Conservation (phyloP, 768 basidiomycete species). For the Rhodocollybia butyracea region DNA sequence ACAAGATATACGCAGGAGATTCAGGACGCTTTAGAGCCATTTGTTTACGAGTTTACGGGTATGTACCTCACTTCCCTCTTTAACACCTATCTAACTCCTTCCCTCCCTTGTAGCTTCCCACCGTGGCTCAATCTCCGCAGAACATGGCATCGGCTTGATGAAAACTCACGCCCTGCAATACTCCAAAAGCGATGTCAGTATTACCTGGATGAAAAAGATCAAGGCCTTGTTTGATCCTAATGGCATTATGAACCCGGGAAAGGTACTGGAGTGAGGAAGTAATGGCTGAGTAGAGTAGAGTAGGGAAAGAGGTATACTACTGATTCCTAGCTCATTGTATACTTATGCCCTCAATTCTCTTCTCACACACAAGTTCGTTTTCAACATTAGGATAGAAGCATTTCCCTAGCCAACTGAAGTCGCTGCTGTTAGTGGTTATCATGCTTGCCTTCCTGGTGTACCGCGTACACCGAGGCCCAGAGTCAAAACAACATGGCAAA, state of each 20-base stretch:
- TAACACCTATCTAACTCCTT: not conserved
- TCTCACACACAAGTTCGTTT: too few relatives aligned
- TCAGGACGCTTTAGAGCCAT: slow-evolving; percentile 87
- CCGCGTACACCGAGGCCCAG: too few relatives aligned
- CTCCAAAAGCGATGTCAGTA: slow-evolving; percentile 76
- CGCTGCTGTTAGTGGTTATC: too few relatives aligned
- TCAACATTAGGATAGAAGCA: too few relatives aligned
- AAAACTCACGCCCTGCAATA: slow-evolving; percentile 89
- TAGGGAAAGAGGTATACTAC: too few relatives aligned
- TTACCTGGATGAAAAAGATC: slow-evolving; percentile 87
- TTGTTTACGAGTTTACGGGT: slow-evolving; percentile 90
- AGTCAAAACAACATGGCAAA: too few relatives aligned
- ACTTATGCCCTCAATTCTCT: too few relatives aligned
- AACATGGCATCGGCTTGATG: slow-evolving; percentile 96
- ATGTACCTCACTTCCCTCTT: slow-evolving; percentile 24
- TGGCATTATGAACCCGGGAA: slow-evolving; percentile 92
- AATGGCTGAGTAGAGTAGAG: too few relatives aligned
- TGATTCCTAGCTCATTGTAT: too few relatives aligned
- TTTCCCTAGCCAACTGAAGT: too few relatives aligned
- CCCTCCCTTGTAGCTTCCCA: slow-evolving; percentile 49
- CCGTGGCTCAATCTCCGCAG: slow-evolving; percentile 91
- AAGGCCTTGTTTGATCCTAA: slow-evolving; percentile 87
- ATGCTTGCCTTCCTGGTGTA: too few relatives aligned
- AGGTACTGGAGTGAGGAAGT: slow-evolving; percentile 53
- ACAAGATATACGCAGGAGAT: slow-evolving; percentile 80